A percentile compares a stretch with the other conserved stretches of the same genome.
Evolutionary conservation across 495 filamentous ascomycete genomes (phyloP).

Genomic region (Clohesyomyces aquaticus): DNA sequence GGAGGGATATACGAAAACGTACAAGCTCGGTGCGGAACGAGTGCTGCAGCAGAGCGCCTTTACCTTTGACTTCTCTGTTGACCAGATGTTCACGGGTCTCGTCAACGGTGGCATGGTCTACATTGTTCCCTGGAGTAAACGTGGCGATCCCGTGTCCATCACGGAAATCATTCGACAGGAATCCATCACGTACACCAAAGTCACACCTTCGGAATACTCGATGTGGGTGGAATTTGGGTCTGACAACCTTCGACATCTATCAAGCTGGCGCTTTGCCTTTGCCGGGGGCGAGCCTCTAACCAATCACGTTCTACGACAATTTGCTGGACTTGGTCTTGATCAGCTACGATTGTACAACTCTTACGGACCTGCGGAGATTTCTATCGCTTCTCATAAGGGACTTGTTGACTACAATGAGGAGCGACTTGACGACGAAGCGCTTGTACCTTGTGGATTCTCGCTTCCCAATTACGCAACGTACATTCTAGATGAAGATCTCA

Average conservation of each 20-base stretch:
- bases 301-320: neutral
- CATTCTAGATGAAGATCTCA: slow-evolving; percentile 5
- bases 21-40: neutral
- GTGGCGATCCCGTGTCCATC: slow-evolving; percentile 6
- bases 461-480: slow-evolving; percentile 1
- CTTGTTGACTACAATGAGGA: neutral
- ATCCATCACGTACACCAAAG: slow-evolving; percentile 3
- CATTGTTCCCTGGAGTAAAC: neutral
- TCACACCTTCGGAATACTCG: slow-evolving; percentile 19
- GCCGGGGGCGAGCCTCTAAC: slow-evolving; percentile 1
- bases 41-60: slow-evolving; percentile 11
- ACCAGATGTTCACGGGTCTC: slow-evolving; percentile 20
- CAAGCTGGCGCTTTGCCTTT: neutral
- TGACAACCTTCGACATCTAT: neutral
- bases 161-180: slow-evolving; percentile 2
- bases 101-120: neutral
- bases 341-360: slow-evolving; percentile 2
- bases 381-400: neutral
- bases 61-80: slow-evolving; percentile 13
- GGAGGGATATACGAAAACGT: neutral
- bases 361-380: slow-evolving; percentile 21
- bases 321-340: neutral
- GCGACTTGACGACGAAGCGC: neutral
- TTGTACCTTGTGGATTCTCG: neutral
- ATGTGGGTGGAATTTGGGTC: slow-evolving; percentile 18